phyloP scores from a whole-genome alignment of 2,329 filamentous ascomycete genomes.

The Calonectria hongkongensis region DNA sequence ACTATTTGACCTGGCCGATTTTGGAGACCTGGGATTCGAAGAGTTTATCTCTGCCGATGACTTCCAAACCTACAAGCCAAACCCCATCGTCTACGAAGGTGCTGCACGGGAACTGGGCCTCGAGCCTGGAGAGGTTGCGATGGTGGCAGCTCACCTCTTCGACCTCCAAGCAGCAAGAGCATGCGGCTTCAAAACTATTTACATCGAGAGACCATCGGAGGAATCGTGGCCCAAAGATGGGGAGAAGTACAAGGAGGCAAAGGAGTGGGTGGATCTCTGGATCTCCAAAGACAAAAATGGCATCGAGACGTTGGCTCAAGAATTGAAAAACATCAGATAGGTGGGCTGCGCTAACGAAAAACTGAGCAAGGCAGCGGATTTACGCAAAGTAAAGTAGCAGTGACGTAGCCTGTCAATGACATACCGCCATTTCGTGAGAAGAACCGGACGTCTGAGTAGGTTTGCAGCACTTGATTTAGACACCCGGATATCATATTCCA shows the following conservation, averaged over 20 bases:
- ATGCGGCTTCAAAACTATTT: conserved; percentile 81
- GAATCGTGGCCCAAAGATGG: conserved; percentile 75
- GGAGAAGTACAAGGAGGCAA: conserved; percentile 70
- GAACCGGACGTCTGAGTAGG: not conserved
- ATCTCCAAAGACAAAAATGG: conserved; percentile 58
- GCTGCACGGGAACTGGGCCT: conserved; percentile 76
- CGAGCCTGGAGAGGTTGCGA: conserved; percentile 77
- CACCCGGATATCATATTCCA: not conserved
- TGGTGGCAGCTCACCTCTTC: conserved; percentile 85
- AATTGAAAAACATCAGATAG: conserved; percentile 50
- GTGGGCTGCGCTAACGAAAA: too few relatives aligned
- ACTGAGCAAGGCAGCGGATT: not conserved
- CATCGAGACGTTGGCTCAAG: conserved; percentile 56
- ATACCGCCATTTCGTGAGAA: not conserved
- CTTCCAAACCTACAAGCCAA: conserved; percentile 85
- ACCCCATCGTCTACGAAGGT: conserved; percentile 80
- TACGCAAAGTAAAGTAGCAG: too few relatives aligned
- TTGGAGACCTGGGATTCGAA: conserved; percentile 77
- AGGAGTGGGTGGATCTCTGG: conserved; percentile 65
- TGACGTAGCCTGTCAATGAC: not conserved
- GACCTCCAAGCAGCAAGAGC: conserved; percentile 81
- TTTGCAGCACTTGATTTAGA: not conserved
- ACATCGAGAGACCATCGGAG: conserved; percentile 81
- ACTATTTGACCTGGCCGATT: conserved; percentile 77
- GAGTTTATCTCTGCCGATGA: conserved; percentile 80